Base-by-base conservation (phyloP, 73 alveolate genomes). In the Paramecium bursaria region DNA sequence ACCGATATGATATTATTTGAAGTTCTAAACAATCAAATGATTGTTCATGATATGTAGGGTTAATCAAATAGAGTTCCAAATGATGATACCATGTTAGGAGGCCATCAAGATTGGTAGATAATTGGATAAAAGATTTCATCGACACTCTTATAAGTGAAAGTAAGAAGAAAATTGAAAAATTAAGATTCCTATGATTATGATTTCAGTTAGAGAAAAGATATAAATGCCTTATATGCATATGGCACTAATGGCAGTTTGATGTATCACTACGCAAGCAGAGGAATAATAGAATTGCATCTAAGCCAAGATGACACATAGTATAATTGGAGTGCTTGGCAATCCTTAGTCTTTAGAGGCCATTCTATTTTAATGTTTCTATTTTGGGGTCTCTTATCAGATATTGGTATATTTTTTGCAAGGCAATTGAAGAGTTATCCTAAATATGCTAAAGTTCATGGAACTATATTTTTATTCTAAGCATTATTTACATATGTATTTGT, bases 371-470 rank as follows among this genome's bases (percentile, higher is more conserved):
- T 67, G 82, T 39, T 67, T 25, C 22, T 67, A 15, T 67, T 67
- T 67, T 67, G 82, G 82, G 49, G 50, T 1, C 14, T 67, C 19
- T 25, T 67, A 25, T 31, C 82, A 9, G 82, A 67, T 67, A 6
- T 67, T 3, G 82, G 82, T 3, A 27, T 67, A 11, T 67, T 67
- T 42, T 67, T 25, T 35, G 82, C 50, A 21, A 67, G 82, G 13
- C 21, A 67, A 15, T 19, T 67, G 27, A 67, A 42, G 22, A 67
- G 82, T n/a, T 67, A 67, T 67, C 82, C 82, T n/a, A 67, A 67
- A 14, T 67, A 67, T 67, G 46, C 33, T 67, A 6, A 47, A 35
- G 82, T 67, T 42, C 82, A 67, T 14, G 82, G 82, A n/a, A n/a
- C n/a, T n/a, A n/a, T n/a, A n/a, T n/a, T n/a, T n/a, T n/a, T n/a